Evolutionary conservation across 768 basidiomycete species (phyloP), one percentile per base, ranked within the genome.

Genomic region (Mycena sanguinolenta): DNA sequence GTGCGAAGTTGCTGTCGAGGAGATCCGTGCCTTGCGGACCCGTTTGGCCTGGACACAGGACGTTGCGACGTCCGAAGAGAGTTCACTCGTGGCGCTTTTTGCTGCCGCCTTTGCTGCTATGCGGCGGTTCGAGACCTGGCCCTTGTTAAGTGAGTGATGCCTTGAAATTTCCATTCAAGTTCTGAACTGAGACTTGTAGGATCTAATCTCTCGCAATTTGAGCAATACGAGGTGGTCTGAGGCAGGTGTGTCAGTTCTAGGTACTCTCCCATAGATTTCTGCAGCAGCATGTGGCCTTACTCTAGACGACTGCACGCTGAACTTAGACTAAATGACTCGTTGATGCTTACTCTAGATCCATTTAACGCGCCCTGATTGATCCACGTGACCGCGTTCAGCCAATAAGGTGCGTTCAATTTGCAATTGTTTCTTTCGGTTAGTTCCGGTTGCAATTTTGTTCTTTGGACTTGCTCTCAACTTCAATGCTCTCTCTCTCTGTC

Each of bases 1-100:
- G 14, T 58, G 72, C 49, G 54, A 44, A 3, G 28, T 73, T 7
- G 49, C 54, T 16, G 25, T 73, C 30, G 72, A 67, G 16, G 72
- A 70, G 36, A 53, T 73, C 36, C 32, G 44, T 21, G 27, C 32
- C 9, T n/a, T 67, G 50, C 30, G 46, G 6, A n/a, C 58, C 30
- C 65, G 69, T 3, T 50, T 54, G 13, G 57, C 62, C 3, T 60
- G 62, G 58, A 58, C 50, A 19, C 36, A 25, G 23, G 58, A 46
- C 7, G 46, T 44, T 12, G 44, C 55, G n/a, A 25, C 34, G 3
- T 28, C 27, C 10, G 38, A 27, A 16, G 63, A 70, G 19, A 25
- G 28, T 2, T 50, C 42, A 13, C 38, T 65, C 9, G 63, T 57
- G 9, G 30, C 8, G 4, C n/a, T 61, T 12, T 59, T 65, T 7